Base-by-base conservation (phyloP, 805 yeast species). In the Starmerella sp. region DNA sequence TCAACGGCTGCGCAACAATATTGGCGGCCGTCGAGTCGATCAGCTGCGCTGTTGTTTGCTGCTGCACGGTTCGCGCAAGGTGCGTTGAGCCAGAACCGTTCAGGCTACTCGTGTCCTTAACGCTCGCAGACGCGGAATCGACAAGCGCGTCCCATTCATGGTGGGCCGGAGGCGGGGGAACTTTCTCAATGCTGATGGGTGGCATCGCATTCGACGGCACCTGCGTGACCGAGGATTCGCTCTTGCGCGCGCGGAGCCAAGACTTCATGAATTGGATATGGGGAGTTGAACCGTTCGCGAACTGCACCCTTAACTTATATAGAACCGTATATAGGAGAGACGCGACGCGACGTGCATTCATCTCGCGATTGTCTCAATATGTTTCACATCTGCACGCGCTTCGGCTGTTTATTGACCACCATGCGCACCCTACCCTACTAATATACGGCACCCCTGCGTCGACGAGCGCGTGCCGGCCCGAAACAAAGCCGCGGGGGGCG, bases 161-260 rank as follows among this genome's bases (percentile, higher is more conserved):
- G 17, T 43, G 46, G 9, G 14, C 29, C 31, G 30, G 22, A 5
- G 38, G 36, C 22, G 30, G 36, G 1, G 36, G 45, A 29, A 10
- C 13, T 6, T 22, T n/a, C 11, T 42, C 7, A 14, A 29, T 29
- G 32, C 22, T 28, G 32, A 42, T 22, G 31, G 32, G 45, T 6
- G 31, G 45, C 45, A 28, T 7, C 32, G n/a, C 4, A n/a, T 6
- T 11, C 34, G 7, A n/a, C 4, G 46, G 11, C 13, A 13, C 43
- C 10, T 15, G 29, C 11, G 29, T 15, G 8, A 29, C 43, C 43
- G 17, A n/a, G 3, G 46, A 30, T 1, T 43, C 46, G 32, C 8
- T 43, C 31, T 34, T 34, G 15, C 51, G 51, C 22, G 35, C 34
- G 42, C 51, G 51, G 15, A 48, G 51, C 51, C 51, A 48, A 9